A percentile compares a stretch with the other conserved stretches of the same genome.
Conservation (phyloP, 305 asterid species). For the Fraxinus sp. region DNA sequence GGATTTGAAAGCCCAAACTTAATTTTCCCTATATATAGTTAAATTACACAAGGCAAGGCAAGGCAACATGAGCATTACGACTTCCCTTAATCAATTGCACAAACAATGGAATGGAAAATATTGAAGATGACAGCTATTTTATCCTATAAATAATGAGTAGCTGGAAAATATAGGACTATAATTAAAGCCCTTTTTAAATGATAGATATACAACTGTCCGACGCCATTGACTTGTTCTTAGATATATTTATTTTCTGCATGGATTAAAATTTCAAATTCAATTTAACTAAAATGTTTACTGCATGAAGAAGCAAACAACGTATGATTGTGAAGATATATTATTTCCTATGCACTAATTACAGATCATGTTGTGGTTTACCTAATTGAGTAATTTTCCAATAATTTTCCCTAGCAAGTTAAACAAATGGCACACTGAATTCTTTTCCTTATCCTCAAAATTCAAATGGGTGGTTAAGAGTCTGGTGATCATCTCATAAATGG, state of each 20-base stretch:
- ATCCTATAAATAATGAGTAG: constrained; percentile 6
- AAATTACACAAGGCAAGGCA: background rate
- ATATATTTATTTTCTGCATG: background rate
- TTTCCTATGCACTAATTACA: background rate
- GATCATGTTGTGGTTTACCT: background rate
- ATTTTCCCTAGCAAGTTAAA: background rate
- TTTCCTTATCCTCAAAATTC: constrained; percentile 22
- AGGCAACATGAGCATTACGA: background rate
- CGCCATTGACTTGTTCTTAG: constrained; percentile 9
- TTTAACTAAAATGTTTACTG: background rate
- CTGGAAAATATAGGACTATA: background rate
- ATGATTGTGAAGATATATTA: background rate
- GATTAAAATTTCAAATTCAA: background rate
- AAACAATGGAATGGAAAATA: constrained; percentile 18
- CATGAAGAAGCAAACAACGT: background rate
- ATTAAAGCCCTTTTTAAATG: background rate
- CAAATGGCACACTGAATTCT: background rate
- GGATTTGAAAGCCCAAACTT: background rate
- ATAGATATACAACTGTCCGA: constrained; percentile 6
- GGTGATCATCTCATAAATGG: constrained; percentile 9
- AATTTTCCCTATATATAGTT: background rate
- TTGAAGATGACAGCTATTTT: constrained; percentile 25
- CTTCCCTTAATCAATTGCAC: constrained; percentile 27
- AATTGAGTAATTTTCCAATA: background rate
- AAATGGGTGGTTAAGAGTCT: constrained; percentile 17